These are phyloP conservation scores for Lentinus tigrinus DNA, from an alignment of 768 basidiomycete genomes.

Conservation along the genomic window DNA sequence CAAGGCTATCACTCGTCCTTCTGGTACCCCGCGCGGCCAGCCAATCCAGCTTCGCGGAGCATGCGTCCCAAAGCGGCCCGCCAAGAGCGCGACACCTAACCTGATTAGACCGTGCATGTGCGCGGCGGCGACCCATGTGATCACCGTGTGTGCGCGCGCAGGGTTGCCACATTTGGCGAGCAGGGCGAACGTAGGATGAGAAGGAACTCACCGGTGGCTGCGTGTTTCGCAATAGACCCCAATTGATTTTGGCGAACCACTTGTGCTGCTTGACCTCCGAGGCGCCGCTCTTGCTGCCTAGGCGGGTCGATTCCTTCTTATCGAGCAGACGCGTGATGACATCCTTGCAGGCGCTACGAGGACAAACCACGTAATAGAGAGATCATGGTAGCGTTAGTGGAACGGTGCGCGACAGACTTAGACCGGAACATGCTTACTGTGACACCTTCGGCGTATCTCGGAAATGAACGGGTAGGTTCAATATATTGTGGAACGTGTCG, in stretches of 20 bases:
- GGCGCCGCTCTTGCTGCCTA: conserved; percentile 92
- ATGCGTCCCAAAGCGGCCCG: background rate
- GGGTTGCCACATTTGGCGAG: background rate
- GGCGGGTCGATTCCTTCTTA: conserved; percentile 85
- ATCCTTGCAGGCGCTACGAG: conserved; percentile 78
- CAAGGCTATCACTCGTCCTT: conserved; percentile 16
- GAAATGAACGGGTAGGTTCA: conserved; percentile 82
- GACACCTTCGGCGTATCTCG: conserved; percentile 81
- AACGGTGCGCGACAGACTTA: conserved; percentile 2
- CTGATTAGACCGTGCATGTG: background rate
- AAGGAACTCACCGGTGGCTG: conserved; percentile 78
- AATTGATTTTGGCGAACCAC: conserved; percentile 96
- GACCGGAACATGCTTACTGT: conserved; percentile 45
- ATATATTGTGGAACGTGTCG: conserved; percentile 96
- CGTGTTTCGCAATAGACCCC: conserved; percentile 91
- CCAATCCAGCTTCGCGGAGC: conserved; percentile 8
- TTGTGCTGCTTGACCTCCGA: conserved; percentile 99
- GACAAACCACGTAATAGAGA: conserved; percentile 10
- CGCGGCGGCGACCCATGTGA: background rate
- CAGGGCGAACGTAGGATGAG: background rate
- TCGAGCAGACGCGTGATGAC: conserved; percentile 83
- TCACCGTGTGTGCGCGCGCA: background rate
- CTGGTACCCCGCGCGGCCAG: conserved; percentile 3
- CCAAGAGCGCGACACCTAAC: conserved; percentile 7
- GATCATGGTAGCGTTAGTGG: conserved; percentile 9